Evolutionary conservation across 2,329 filamentous ascomycete species (phyloP), one percentile per base, ranked within the genome.

Genomic region (Zasmidium angulare): DNA sequence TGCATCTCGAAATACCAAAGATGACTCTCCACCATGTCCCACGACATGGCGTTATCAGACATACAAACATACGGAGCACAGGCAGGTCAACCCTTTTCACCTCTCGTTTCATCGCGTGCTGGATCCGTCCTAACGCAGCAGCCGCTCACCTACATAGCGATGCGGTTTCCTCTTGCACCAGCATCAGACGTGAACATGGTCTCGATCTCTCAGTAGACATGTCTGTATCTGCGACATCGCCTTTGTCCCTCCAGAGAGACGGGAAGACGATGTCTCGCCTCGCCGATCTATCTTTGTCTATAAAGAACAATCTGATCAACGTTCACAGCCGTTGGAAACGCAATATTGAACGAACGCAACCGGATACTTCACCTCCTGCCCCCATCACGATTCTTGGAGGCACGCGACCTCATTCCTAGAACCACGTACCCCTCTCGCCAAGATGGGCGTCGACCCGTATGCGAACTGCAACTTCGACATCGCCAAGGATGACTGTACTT

Each of bases 401-500:
- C 36, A 19, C 36, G 11, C n/a, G 11, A 17, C n/a, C 36, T 14
- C 11, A 10, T 43, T 43, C 36, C 36, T 17, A 17, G 14, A 43
- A 7, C 6, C 12, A 43, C n/a, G n/a, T 43, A 7, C n/a, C n/a
- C 36, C 12, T 19, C n/a, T 9, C 36, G 36, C 36, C 36, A 43
- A 43, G 36, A 43, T 43, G 36, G 36, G 36, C n/a, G 12, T 43
- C n/a, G 36, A 43, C 36, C 36, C 36, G n/a, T 43, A 43, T 17
- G 22, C 22, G 10, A 22, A 12, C 29, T 70, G 68, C 58, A 68
- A 69, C 49, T 50, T 53, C 43, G 31, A 51, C 4, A 64, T 70
- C 22, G 43, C 50, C 24, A 46, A 50, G 36, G 26, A 58, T 21
- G 40, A 63, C 10, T 73, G 71, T 60, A 69, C 65, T 1, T 57